Base-by-base conservation (phyloP, 306 rosid species). In the Gastrolobium bilobum region DNA sequence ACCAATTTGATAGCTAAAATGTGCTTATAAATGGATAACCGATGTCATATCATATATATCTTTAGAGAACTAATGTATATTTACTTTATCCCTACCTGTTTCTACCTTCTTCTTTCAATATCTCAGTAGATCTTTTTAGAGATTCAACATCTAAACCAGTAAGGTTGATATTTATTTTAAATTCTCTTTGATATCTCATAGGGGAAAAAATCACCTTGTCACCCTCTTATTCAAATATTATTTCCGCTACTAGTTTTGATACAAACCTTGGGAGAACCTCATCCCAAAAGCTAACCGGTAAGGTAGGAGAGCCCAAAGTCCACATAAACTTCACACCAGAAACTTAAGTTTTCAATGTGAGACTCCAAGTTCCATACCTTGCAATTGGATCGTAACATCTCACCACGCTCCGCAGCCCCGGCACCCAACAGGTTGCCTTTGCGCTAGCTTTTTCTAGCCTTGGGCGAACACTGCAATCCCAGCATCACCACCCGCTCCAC, bases 61-160 rank as follows among this genome's bases (percentile, higher is more conserved):
- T 50, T 50, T 50, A 20, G 13, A 50, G 20, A 26, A 65, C 20
- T 20, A 65, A 43, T 31, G 4, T 10, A 43, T 34, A 11, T 6
- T 43, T 40, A 4, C 51, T 56, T 59, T 31, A 44, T 31, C 65
- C 75, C 69, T 13, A 42, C 5, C 37, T 11, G 31, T 79, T 67
- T 68, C 47, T 42, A 48, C 72, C 70, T 62, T 44, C 59, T 44
- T 39, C 15, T 62, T 46, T 74, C 34, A 47, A 63, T 75, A 20
- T 1, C 26, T 20, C 26, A 62, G 42, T 10, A 10, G 71, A 75
- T 37, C 4, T 10, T 6, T 15, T 11, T 3, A 37, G 53, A 26
- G 30, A 61, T 60, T 35, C 47, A 47, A 75, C 61, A 48, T 31
- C 63, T 76, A 65, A 42, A 11, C 20, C 37, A 46, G 14, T 52